Percentiles rank a stretch among this genome's conserved stretches.
Evolutionary conservation across 768 basidiomycete species (phyloP).

Genomic region (Tulasnella sp.): DNA sequence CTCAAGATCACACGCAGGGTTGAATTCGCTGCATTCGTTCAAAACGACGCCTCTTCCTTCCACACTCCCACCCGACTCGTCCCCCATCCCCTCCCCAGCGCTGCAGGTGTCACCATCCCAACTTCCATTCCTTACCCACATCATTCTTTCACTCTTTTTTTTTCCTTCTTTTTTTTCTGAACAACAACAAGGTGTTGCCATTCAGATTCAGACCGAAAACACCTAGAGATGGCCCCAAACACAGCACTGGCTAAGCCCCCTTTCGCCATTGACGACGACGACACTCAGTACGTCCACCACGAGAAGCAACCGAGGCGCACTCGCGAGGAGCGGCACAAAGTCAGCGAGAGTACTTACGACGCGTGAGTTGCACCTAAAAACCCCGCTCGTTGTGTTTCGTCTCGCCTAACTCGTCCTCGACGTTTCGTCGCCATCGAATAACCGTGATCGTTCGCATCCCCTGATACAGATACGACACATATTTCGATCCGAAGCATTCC

Average conservation of each 20-base stretch:
- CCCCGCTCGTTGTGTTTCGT: neutral
- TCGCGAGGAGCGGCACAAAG: constrained; percentile 11
- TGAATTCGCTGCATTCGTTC: no score
- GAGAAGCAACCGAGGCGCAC: neutral
- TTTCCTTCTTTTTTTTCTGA: neutral
- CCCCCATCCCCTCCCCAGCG: no score
- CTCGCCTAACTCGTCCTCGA: neutral
- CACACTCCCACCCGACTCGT: no score
- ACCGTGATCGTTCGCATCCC: neutral
- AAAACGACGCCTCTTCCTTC: no score
- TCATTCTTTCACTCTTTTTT: neutral
- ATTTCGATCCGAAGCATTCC: neutral
- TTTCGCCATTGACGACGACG: constrained; percentile 18
- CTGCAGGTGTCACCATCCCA: no score
- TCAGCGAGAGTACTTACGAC: constrained; percentile 16
- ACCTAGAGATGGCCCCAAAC: neutral
- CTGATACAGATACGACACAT: constrained; percentile 5
- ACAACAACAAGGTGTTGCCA: neutral
- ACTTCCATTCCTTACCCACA: no score
- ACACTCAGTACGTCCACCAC: constrained; percentile 7
- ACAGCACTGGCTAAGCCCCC: constrained; percentile 13
- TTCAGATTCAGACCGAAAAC: neutral
- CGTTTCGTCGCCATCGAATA: no score
- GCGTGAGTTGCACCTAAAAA: constrained; percentile 9
- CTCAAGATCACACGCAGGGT: no score